phyloP scores from a whole-genome alignment of 129 eudicot genomes.

The Dittrichia graveolens region DNA sequence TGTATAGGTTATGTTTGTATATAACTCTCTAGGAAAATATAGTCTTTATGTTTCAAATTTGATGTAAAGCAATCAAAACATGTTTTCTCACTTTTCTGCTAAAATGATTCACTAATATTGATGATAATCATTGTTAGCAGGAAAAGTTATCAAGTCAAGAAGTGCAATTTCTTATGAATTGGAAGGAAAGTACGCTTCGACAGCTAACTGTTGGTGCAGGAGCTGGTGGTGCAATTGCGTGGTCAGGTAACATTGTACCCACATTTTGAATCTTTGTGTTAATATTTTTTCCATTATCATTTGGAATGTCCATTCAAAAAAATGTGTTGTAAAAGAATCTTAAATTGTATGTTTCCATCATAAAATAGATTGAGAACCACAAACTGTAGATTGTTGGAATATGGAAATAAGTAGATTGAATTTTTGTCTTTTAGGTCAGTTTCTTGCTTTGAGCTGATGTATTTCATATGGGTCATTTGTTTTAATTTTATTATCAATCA shows the following conservation, averaged over 20 bases:
- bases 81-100: not conserved
- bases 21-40: not conserved
- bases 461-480: not conserved
- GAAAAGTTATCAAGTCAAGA: conserved; percentile 61
- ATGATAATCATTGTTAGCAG: conserved; percentile 32
- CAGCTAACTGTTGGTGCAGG: conserved; percentile 57
- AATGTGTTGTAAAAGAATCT: not conserved
- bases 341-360: not conserved
- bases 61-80: not conserved
- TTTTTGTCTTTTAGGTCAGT: not conserved
- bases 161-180: conserved; percentile 51
- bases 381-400: not conserved
- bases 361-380: not conserved
- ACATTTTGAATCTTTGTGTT: not conserved
- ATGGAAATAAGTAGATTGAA: not conserved
- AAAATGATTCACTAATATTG: not conserved
- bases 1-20: conserved; percentile 6
- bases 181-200: conserved; percentile 50
- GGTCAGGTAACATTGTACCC: conserved; percentile 55
- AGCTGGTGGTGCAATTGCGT: conserved; percentile 50
- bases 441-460: not conserved
- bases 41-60: not conserved
- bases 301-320: not conserved
- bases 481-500: not conserved
- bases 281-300: not conserved